Conservation (phyloP, 305 asterid species). For the Solanum hybrid region DNA sequence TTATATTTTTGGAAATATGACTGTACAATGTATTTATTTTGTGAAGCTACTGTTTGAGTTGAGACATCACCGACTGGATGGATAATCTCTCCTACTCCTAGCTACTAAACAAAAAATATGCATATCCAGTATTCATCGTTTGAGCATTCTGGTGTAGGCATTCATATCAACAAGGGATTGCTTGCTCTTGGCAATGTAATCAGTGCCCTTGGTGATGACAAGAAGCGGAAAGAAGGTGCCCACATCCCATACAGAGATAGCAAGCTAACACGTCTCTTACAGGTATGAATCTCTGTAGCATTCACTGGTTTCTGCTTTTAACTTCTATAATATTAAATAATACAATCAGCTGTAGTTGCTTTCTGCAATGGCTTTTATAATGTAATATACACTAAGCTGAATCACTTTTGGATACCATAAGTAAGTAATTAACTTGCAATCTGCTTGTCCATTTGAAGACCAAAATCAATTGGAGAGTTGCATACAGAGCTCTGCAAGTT, state of each 20-base stretch:
- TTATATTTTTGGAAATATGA: neutral
- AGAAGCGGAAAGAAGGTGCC: slow-evolving; percentile 91
- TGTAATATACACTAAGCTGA: neutral
- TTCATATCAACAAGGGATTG: slow-evolving; percentile 93
- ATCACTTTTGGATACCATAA: neutral
- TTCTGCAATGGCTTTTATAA: neutral
- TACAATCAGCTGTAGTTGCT: neutral
- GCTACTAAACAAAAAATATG: neutral
- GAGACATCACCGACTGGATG: neutral
- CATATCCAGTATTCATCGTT: neutral
- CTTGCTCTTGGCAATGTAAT: slow-evolving; percentile 96
- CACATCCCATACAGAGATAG: slow-evolving; percentile 98
- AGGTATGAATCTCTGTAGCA: slow-evolving; percentile 30
- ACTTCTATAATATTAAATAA: neutral
- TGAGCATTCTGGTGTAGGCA: slow-evolving; percentile 39
- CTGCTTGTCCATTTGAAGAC: neutral
- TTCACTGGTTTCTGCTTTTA: neutral
- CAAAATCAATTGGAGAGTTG: neutral
- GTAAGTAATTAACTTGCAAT: neutral
- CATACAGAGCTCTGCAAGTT: neutral
- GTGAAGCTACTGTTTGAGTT: neutral
- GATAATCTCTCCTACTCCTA: neutral
- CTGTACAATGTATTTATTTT: neutral
- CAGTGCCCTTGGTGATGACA: slow-evolving; percentile 95
- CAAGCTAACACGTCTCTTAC: slow-evolving; percentile 89